These are phyloP conservation scores for Nephelium lappaceum DNA, from an alignment of 345 rosid species.

Conservation along the genomic window DNA sequence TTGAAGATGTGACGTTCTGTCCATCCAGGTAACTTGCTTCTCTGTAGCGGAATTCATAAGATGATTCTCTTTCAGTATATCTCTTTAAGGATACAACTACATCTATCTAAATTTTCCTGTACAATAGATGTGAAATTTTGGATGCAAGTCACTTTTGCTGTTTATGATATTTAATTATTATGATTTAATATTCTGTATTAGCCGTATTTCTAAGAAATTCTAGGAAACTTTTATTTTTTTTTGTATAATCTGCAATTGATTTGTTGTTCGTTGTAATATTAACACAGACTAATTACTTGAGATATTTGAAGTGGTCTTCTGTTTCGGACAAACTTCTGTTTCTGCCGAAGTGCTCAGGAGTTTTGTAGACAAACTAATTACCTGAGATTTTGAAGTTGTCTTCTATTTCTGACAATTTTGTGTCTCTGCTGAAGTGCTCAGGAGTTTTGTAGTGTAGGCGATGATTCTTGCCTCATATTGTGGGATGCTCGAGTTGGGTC, in stretches of 20 bases:
- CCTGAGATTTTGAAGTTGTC: slow-evolving; percentile 12
- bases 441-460: slow-evolving; percentile 99
- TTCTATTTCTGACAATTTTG: slow-evolving; percentile 29
- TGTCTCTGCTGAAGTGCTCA: slow-evolving; percentile 66
- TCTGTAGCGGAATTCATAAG: background rate
- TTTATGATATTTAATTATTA: slow-evolving; percentile 4
- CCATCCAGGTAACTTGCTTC: slow-evolving; percentile 76
- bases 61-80: background rate
- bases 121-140: background rate
- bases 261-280: background rate
- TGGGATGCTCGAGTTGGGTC: slow-evolving; percentile 98
- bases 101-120: background rate
- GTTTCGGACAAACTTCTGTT: slow-evolving; percentile 28
- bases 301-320: slow-evolving; percentile 7
- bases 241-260: background rate
- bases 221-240: background rate
- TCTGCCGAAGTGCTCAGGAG: slow-evolving; percentile 78
- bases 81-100: background rate
- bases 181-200: background rate
- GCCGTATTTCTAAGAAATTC: background rate
- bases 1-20: slow-evolving; percentile 95
- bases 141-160: background rate
- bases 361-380: slow-evolving; percentile 56
- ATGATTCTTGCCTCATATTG: slow-evolving; percentile 97
- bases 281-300: slow-evolving; percentile 4